Evolutionary conservation across 2,329 filamentous ascomycete genomes (phyloP), one percentile per base, ranked within the genome.

Genomic region (Fusarium hostae): DNA sequence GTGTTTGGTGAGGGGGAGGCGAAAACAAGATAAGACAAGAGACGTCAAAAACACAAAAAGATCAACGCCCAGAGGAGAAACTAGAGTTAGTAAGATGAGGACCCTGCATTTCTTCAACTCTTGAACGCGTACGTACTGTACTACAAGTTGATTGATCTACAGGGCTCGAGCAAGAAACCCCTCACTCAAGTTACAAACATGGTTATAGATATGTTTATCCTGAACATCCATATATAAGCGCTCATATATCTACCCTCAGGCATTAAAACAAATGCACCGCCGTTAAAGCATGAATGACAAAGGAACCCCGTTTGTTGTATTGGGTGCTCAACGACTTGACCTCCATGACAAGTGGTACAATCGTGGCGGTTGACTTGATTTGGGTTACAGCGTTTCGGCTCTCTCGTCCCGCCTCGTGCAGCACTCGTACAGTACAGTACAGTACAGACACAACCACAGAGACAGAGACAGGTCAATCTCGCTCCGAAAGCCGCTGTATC

Each of bases 111-210:
- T 51, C 30, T 60, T 65, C 41, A 61, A 43, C 43, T 62, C 48
- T 47, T 40, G 67, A 63, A 68, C 65, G 59, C 65, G 59, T 64
- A n/a, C n/a, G n/a, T n/a, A n/a, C n/a, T n/a, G n/a, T n/a, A 68
- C 62, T 62, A 59, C 57, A 24, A 54, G 32, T 44, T 55, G 20
- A 32, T 16, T 51, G 50, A 62, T 66, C 61, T 70, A 45, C 59
- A 47, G 43, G 43, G 40, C 63, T 44, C 39, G 37, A n/a, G 26
- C 26, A 52, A 30, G n/a, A 55, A 60, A 48, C 66, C 52, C 52
- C 54, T 66, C 63, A 66, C 30, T 50, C 40, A 24, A 16, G 57
- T 55, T 55, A 43, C 48, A 58, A 47, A 39, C 37, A 51, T 30
- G 30, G 48, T 58, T 50, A 58, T 44, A 58, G 43, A 64, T 24